Base-by-base conservation (phyloP, 2,329 filamentous ascomycete species). In the Cladophialophora exuberans region DNA sequence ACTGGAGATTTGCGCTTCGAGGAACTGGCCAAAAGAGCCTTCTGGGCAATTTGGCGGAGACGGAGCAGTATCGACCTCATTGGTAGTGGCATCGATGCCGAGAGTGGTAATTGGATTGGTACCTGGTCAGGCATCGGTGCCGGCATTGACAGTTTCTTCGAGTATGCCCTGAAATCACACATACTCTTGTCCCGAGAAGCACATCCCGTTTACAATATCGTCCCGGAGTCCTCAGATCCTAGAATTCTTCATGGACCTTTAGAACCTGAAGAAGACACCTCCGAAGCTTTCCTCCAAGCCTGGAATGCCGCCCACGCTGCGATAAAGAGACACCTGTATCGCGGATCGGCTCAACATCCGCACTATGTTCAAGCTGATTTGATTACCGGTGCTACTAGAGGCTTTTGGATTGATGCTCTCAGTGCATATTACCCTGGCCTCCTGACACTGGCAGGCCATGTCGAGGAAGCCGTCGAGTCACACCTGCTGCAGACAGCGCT, bases 121-220 rank as follows among this genome's bases (percentile, higher is more conserved):
- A 82, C 89, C 1, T 92, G 90, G 69, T 87, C 93, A n/a, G 93
- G 94, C 25, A 96, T 99, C 64, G 94, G 94, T 45, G 94, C 94
- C 6, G 94, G 94, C 33, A 90, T 96, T 66, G 94, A 99, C 74
- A 97, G 92, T 73, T 99, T 99, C 75, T 97, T 96, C 67, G 94
- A 99, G 73, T 99, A 99, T 72, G 92, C 94, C 3, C 81, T 97
- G 66, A 99, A 99, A 73, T 91, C 91, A 15, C 86, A 96, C 68
- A 89, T 99, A 56, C 74, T 99, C 20, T 83, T 97, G 18, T 96
- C 93, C 2, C 89, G 90, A 1, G 84, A 88, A 54, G 79, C 70
- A 22, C 69, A 66, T 17, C 67, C 70, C 9, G 57, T 60, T 3
- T 67, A 68, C 44, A 65, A 73, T 45, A 36, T 50, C 9, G 70